A percentile compares a stretch with the other conserved stretches of the same genome.
Conservation (phyloP, 192 early-diverging fungal genomes). For the Backusella psychrophila region DNA sequence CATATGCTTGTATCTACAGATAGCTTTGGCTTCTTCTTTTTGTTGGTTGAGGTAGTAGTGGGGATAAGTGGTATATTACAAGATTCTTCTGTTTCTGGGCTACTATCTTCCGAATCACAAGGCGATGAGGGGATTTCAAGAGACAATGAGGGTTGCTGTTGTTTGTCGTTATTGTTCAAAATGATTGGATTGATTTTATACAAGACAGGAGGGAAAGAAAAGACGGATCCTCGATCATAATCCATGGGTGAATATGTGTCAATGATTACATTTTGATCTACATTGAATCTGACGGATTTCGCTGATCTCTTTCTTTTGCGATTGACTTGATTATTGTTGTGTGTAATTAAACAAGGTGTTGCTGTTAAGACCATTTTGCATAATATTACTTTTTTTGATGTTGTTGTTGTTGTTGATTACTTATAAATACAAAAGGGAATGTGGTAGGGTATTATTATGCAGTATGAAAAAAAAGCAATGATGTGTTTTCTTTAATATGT, state of each 20-base stretch:
- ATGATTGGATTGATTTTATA: slow-evolving; percentile 25
- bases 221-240: slow-evolving; percentile 24
- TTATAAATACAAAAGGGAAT: not conserved
- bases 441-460: not conserved
- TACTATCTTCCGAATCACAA: slow-evolving; percentile 13
- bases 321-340: not conserved
- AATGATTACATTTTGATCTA: slow-evolving; percentile 17
- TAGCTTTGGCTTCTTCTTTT: slow-evolving; percentile 27
- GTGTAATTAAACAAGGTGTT: slow-evolving; percentile 12
- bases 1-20: slow-evolving; percentile 22
- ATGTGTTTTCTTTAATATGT: not conserved
- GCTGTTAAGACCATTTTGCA: slow-evolving; percentile 1
- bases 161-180: not conserved
- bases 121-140: slow-evolving; percentile 3
- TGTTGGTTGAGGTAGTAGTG: not conserved
- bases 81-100: slow-evolving; percentile 3
- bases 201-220: slow-evolving; percentile 17
- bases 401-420: not conserved
- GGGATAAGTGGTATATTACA: not conserved
- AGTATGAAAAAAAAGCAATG: not conserved
- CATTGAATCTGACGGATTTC: slow-evolving; percentile 21
- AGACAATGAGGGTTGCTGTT: slow-evolving; percentile 2
- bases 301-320: slow-evolving; percentile 11
- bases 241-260: slow-evolving; percentile 26
- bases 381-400: not conserved